Base-by-base conservation (phyloP, 768 basidiomycete genomes). In the Podaxis sp. region DNA sequence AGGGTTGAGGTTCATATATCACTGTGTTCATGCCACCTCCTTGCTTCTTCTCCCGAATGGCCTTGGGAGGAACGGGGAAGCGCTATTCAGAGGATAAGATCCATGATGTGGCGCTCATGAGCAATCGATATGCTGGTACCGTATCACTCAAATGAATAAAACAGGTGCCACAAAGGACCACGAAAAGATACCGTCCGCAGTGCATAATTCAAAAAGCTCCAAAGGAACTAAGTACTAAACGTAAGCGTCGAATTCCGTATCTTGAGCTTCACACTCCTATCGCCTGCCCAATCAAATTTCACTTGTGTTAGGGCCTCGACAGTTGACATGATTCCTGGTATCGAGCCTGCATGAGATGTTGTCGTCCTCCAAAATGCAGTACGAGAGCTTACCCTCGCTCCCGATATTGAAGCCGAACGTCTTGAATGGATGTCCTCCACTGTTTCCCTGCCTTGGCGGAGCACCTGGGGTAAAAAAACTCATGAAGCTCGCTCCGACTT, bases 401-500 rank as follows among this genome's bases (percentile, higher is more conserved):
- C 92, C 94, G 10, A 97, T 81, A 64, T 91, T 88, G 74, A 97
- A 97, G 41, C 84, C 84, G 55, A 96, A 80, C 2, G 87, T 89
- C 75, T 96, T 99, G 80, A 85, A 99, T 0, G 97, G 94, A 53
- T 90, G 84, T 0, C 89, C 89, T 15, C 93, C 91, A 26, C 84
- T 79, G 67, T 87, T 83, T 0, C 95, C 95, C 74, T 98, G 95
- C 33, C 94, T 79, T 4, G 97, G 96, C 2, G 95, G 96, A 6
- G 90, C 90, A 1, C 96, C 96, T 1, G 93, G 88, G 71, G 88
- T 88, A 71, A 99, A 95, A 73, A 99, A 87, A 66, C 94, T 95
- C 24, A 88, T 81, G 66, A 99, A 84, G 69, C 93, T 93, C 8
- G 87, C 82, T 0, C 97, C 96, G 4, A 98, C 95, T 70, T 98